Evolutionary conservation across 306 rosid species (phyloP).

Genomic region (Trichosanthes cucumerina): DNA sequence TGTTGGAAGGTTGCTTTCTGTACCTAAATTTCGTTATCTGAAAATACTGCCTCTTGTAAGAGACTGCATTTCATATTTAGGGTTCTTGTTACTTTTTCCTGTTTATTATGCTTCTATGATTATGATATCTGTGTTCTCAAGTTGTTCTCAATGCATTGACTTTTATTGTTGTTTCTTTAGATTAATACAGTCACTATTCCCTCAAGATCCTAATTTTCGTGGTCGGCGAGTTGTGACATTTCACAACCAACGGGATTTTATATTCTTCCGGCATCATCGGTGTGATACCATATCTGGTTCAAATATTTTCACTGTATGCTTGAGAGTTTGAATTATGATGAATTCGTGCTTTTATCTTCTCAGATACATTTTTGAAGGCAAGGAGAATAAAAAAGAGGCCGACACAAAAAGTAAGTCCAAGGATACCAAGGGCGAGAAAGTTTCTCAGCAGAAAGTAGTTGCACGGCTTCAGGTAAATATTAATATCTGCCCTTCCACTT

Average conservation of each 20-base stretch:
- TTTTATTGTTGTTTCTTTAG: conserved; percentile 30
- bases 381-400: conserved; percentile 41
- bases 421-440: conserved; percentile 33
- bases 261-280: conserved; percentile 93
- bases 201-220: conserved; percentile 76
- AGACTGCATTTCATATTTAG: neutral
- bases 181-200: conserved; percentile 73
- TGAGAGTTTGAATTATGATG: conserved; percentile 15
- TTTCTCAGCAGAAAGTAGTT: conserved; percentile 33
- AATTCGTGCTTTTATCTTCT: conserved; percentile 1
- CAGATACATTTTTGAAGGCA: conserved; percentile 75
- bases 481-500: neutral
- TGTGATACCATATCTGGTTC: conserved; percentile 14
- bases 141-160: neutral
- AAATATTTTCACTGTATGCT: neutral
- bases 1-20: conserved; percentile 58
- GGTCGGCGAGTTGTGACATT: conserved; percentile 88
- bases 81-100: neutral
- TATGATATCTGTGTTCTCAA: conserved; percentile 11
- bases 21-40: neutral
- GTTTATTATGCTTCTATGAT: neutral
- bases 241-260: conserved; percentile 90
- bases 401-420: conserved; percentile 40
- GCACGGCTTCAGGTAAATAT: conserved; percentile 80
- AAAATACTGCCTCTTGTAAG: neutral